Percentiles rank a stretch among this genome's conserved stretches.
These are phyloP conservation scores for Akanthomyces lecanii DNA, from an alignment of 2,329 filamentous ascomycete genomes.

Conservation along the genomic window DNA sequence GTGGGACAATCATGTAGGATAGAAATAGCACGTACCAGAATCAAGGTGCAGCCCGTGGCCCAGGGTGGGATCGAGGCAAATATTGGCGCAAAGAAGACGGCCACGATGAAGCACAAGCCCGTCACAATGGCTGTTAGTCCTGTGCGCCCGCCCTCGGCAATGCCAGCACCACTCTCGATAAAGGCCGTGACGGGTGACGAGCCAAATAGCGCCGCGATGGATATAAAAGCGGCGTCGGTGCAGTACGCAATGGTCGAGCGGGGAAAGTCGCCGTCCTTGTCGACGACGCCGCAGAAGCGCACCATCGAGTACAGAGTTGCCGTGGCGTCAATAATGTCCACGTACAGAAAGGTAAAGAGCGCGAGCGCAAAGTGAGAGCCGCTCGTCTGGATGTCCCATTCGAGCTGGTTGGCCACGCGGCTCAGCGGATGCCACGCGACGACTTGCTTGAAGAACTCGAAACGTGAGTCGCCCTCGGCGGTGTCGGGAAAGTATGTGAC, in stretches of 20 bases:
- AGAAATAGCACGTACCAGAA: constrained; percentile 48
- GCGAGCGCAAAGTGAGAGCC: constrained; percentile 64
- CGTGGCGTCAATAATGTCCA: constrained; percentile 75
- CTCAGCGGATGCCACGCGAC: constrained; percentile 68
- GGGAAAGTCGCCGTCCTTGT: constrained; percentile 75
- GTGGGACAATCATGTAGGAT: background rate
- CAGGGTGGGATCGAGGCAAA: constrained; percentile 74
- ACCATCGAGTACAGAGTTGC: constrained; percentile 81
- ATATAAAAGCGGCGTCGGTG: constrained; percentile 66
- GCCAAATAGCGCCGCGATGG: constrained; percentile 65
- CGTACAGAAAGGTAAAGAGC: constrained; percentile 73
- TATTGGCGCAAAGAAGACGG: constrained; percentile 71
- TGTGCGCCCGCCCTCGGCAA: constrained; percentile 69
- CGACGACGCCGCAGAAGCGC: constrained; percentile 63
- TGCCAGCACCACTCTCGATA: constrained; percentile 71
- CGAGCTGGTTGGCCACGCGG: constrained; percentile 57
- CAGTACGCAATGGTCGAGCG: constrained; percentile 77
- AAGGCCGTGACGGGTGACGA: constrained; percentile 70
- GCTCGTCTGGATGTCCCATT: constrained; percentile 58
- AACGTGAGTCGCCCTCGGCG: constrained; percentile 57
- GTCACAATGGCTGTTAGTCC: constrained; percentile 67
- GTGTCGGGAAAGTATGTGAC: constrained; percentile 72
- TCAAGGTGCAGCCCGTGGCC: constrained; percentile 70
- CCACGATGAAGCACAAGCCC: constrained; percentile 65
- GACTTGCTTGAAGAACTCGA: constrained; percentile 69